Evolutionary conservation across 2,329 filamentous ascomycete species (phyloP).

Genomic region (Aspergillus pseudotamarii): DNA sequence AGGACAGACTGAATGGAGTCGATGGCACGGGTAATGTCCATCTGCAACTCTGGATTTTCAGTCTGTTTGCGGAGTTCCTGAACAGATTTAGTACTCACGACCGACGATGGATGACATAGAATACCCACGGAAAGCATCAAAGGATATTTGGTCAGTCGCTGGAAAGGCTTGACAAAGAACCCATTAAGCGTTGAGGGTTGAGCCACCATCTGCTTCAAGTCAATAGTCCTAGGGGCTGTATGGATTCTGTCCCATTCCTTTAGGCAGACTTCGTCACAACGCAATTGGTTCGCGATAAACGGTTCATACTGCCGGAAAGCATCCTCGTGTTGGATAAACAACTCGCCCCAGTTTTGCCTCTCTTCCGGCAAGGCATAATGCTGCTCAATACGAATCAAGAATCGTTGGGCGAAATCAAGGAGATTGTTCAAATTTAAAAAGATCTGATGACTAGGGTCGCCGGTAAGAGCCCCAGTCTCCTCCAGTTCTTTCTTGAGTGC

Average conservation of each 20-base stretch:
- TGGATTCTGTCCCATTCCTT: constrained; percentile 85
- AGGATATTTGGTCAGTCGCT: constrained; percentile 92
- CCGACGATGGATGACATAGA: neutral
- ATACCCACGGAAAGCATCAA: constrained; percentile 74
- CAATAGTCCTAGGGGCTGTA: constrained; percentile 65
- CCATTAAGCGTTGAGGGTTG: constrained; percentile 87
- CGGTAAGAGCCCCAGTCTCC: constrained; percentile 82
- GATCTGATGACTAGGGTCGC: constrained; percentile 89
- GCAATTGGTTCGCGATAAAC: constrained; percentile 95
- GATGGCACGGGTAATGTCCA: constrained; percentile 75
- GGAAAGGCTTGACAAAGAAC: constrained; percentile 95
- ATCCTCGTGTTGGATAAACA: constrained; percentile 83
- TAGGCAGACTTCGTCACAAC: constrained; percentile 81
- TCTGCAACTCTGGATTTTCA: constrained; percentile 68
- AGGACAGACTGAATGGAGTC: constrained; percentile 81
- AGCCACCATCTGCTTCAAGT: constrained; percentile 73
- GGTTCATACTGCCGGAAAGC: constrained; percentile 92
- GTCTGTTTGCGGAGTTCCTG: constrained; percentile 87
- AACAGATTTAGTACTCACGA: constrained; percentile 2
- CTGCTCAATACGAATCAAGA: constrained; percentile 93
- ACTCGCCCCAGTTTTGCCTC: constrained; percentile 90
- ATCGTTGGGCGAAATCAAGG: constrained; percentile 91
- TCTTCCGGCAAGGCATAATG: constrained; percentile 79
- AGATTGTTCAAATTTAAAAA: constrained; percentile 96
- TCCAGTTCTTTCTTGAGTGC: constrained; percentile 88